These are phyloP conservation scores for Astrothelium subdiscretum DNA, from an alignment of 495 filamentous ascomycete species.

Conservation along the genomic window DNA sequence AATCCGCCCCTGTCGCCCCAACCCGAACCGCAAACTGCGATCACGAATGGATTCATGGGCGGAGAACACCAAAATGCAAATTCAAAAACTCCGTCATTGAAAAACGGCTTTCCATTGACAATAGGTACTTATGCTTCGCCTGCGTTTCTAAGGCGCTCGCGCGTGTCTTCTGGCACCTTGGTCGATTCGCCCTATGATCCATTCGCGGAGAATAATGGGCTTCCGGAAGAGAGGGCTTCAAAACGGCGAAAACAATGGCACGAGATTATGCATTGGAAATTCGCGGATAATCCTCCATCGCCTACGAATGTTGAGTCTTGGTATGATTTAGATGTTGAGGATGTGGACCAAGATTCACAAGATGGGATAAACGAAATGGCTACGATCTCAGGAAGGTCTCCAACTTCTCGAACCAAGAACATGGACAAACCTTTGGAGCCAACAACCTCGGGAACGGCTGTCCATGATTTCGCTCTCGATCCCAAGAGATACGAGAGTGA, in stretches of 20 bases:
- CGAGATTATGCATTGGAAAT: constrained; percentile 56
- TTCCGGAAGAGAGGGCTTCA: constrained; percentile 47
- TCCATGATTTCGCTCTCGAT: neutral
- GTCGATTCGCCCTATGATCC: constrained; percentile 51
- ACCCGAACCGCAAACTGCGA: neutral
- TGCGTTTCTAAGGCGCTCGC: constrained; percentile 57
- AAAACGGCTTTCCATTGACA: neutral
- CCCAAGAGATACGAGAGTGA: neutral
- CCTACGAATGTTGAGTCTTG: constrained; percentile 35
- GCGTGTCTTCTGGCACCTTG: constrained; percentile 48
- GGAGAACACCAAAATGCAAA: neutral
- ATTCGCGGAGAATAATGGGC: constrained; percentile 59
- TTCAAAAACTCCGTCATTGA: neutral
- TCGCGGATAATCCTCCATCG: constrained; percentile 53
- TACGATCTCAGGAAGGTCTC: neutral
- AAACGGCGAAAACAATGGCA: constrained; percentile 46
- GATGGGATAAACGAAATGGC: neutral
- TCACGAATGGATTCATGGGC: neutral
- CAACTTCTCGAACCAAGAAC: neutral
- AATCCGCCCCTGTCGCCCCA: neutral
- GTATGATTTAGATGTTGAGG: neutral
- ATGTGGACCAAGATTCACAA: neutral
- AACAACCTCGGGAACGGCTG: neutral
- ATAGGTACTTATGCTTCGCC: constrained; percentile 51
- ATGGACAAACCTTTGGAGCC: neutral